phyloP scores from a whole-genome alignment of 139 green algal genomes.

The Coelastrella sp. region DNA sequence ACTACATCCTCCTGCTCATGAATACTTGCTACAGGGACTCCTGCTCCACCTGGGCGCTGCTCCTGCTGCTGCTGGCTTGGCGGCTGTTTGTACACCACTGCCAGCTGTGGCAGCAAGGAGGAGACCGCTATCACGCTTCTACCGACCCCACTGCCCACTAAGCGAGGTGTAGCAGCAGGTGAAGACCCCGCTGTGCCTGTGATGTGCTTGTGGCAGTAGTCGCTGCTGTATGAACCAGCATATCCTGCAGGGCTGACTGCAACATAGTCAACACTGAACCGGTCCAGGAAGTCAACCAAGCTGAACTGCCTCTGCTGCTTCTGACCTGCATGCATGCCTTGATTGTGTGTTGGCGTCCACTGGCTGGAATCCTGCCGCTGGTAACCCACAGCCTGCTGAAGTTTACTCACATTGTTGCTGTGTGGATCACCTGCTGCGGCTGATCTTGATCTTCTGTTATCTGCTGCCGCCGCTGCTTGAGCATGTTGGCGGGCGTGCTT shows the following conservation, averaged over 20 bases:
- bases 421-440: neutral
- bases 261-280: neutral
- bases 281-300: conserved; percentile 2
- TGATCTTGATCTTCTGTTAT: neutral
- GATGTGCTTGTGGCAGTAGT: neutral
- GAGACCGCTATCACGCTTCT: neutral
- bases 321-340: neutral
- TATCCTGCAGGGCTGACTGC: neutral
- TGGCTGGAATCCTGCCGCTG: neutral
- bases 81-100: conserved; percentile 16
- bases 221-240: neutral
- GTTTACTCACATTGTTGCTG: neutral
- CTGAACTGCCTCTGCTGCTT: neutral
- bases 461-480: conserved; percentile 5
- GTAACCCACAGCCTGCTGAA: neutral
- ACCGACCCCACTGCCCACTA: neutral
- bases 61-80: neutral
- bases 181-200: neutral
- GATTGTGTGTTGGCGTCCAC: neutral
- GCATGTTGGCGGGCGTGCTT: neutral
- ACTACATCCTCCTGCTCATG: neutral
- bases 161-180: neutral
- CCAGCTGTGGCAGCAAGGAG: conserved; percentile 12
- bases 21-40: neutral
- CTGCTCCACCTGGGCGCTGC: neutral